Evolutionary conservation across 1,139 yeast species (phyloP).

Genomic region (Zygosaccharomyces pseudobailii): DNA sequence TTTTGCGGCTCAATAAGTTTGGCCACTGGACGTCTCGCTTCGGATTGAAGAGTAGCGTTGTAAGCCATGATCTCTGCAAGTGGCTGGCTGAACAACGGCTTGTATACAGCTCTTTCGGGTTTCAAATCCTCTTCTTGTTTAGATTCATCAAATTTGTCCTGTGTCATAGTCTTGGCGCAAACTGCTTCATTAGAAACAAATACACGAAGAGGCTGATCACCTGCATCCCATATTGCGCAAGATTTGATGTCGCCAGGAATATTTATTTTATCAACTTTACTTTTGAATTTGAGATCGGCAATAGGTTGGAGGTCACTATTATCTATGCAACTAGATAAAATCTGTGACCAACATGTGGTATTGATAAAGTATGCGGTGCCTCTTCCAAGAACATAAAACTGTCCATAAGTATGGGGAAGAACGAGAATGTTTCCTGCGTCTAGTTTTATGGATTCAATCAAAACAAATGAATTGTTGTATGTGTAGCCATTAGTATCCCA

Average conservation of each 20-base stretch:
- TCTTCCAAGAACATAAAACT: constrained; percentile 12
- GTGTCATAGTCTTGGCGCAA: not conserved
- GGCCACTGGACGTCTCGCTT: constrained; percentile 13
- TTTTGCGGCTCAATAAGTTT: constrained; percentile 19
- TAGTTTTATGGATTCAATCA: constrained; percentile 20
- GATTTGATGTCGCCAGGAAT: constrained; percentile 7
- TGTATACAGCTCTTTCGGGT: not conserved
- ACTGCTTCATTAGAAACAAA: constrained; percentile 10
- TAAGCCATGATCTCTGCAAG: constrained; percentile 20
- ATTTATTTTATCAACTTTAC: constrained; percentile 9
- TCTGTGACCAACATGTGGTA: constrained; percentile 18
- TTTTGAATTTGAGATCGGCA: constrained; percentile 14
- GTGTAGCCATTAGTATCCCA: constrained; percentile 22
- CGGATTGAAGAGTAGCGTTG: constrained; percentile 16
- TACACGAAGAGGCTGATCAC: constrained; percentile 11
- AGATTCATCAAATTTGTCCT: not conserved
- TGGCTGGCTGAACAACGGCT: constrained; percentile 19
- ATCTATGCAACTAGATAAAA: constrained; percentile 19
- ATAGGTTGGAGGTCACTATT: constrained; percentile 21
- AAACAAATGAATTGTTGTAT: constrained; percentile 22
- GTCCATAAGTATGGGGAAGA: constrained; percentile 7
- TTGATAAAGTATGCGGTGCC: constrained; percentile 11
- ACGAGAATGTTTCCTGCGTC: constrained; percentile 5
- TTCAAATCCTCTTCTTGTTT: not conserved
- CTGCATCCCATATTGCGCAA: constrained; percentile 13